Base-by-base conservation (phyloP, 768 basidiomycete species). In the Austroboletus festivus region DNA sequence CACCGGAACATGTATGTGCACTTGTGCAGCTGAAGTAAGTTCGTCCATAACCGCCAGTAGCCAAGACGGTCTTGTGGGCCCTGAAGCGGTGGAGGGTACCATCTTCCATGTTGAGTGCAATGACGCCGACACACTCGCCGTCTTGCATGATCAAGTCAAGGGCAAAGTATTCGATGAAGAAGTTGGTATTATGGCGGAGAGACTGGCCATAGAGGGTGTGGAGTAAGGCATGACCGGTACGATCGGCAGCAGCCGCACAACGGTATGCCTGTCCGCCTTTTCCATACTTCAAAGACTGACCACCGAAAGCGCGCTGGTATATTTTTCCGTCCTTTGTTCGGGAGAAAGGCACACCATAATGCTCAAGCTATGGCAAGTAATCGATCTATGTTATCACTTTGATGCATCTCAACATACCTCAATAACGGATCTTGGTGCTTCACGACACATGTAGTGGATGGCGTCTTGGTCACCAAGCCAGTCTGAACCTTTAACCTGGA, bases 141-240 rank as follows among this genome's bases (percentile, higher is more conserved):
- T 89, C 93, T 68, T 98, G 79, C 96, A 99, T 99, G 68, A 99
- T 92, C 51, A 99, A 76, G 68, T 99, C 96, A 48, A 95, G 82
- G n/a, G 95, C 96, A 68, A 99, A 98, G 72, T 95, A 99, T 70
- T 99, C 96, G 70, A 99, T 98, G 77, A 99, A 99, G 74, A 97
- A 99, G 73, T 98, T 95, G 68, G 96, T 98, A 78, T 98, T 86
- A 78, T 99, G 96, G 50, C 93, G 87, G 52, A 99, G 83, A 50
- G 95, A 98, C 76, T 99, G 96, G 58, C 96, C 96, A 62, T 99
- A 99, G 47, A 99, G 89, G 9, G 95, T 97, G 77, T 99, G 96
- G 38, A 99, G 83, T 64, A 99, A 83, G 19, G 96, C 96, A 64
- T 99, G 96, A 22, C 96, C 96, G 7, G 96, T 99, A 68, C 96